Evolutionary conservation across 495 filamentous ascomycete genomes (phyloP), one percentile per base, ranked within the genome.

Genomic region (Aspergillus campestris): DNA sequence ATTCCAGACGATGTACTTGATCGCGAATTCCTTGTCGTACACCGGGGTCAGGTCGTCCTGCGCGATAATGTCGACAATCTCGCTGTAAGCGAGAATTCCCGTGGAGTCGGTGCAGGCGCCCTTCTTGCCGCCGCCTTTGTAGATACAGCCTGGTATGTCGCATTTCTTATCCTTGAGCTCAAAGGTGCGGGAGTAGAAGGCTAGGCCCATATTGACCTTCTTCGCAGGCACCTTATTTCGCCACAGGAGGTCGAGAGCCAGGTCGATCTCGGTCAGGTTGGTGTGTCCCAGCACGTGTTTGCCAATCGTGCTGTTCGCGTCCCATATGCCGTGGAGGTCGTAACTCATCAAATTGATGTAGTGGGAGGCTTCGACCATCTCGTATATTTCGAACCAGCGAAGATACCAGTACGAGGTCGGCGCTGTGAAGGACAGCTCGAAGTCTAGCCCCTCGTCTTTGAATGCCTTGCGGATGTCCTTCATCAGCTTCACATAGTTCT

Each of bases 221-320:
- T 42, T 45, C 0, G 76, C 50, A 7, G 48, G 50, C 6, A 82
- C 58, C 10, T 68, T 56, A 47, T 64, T 64, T 9, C 78, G 51
- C 5, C 73, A 15, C 0, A 62, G 64, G 0, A 52, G 8, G n/a
- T 51, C 24, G 9, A 52, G 33, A 3, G 49, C 47, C 31, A 24
- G 18, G n/a, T 76, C 45, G 36, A 82, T 80, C 54, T 80, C 78
- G 1, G 78, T 81, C 0, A 79, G 44, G 39, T 82, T 81, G 1
- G 77, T 77, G 45, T 82, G 78, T 9, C 48, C 49, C 2, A 45
- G 24, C 8, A 56, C 51, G 5, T 40, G 36, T 0, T 33, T 14
- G 10, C 38, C 31, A 13, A 41, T 41, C 42, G 18, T 41, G 35
- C 30, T 47, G 44, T 24, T 35, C 3, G 11, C 7, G 42, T 64